Base-by-base conservation (phyloP, 352 stramenopile genomes). In the Albugo laibachii region DNA sequence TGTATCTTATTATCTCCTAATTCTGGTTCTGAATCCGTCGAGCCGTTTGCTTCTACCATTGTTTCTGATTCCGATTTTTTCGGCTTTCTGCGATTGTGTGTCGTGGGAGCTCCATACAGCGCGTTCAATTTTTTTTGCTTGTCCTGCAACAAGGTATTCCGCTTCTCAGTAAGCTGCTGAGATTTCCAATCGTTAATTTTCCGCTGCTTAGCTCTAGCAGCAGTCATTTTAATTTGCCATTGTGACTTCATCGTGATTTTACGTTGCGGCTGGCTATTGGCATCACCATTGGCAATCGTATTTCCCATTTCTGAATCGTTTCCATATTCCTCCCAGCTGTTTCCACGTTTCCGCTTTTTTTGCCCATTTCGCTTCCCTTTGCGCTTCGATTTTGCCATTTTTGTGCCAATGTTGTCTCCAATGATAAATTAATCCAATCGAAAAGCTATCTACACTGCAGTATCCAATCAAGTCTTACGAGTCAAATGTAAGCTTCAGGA, bases 201-300 rank as follows among this genome's bases (percentile, higher is more conserved):
- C 13, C 59, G 55, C 40, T 63, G 45, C 62, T 82, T 74, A 12
- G 38, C 46, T 18, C 57, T 58, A 34, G 69, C 49, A 16, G 47
- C n/a, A 38, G 70, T 54, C 57, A 82, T 83, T 16, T 68, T 61
- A 21, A 73, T 47, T 47, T 83, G 80, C 75, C 75, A 87, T 55
- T 87, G 75, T 1, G 57, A 53, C 45, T 85, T 75, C 75, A 87
- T 84, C 20, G 71, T 83, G 21, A 62, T 59, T 34, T 54, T 19
- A 31, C 24, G 24, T 31, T 31, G 24, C 24, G 8, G 8, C 8
- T 31, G 24, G 20, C 46, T 11, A 47, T 51, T 36, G 20, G 15
- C 44, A 20, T 46, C 21, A 49, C 47, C 56, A 53, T 64, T 31
- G 20, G 35, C 13, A 51, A 52, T 50, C 12, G 19, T 27, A 53